Evolutionary conservation across 2,329 filamentous ascomycete species (phyloP).

Genomic region (Phaeomoniella chlamydospora): DNA sequence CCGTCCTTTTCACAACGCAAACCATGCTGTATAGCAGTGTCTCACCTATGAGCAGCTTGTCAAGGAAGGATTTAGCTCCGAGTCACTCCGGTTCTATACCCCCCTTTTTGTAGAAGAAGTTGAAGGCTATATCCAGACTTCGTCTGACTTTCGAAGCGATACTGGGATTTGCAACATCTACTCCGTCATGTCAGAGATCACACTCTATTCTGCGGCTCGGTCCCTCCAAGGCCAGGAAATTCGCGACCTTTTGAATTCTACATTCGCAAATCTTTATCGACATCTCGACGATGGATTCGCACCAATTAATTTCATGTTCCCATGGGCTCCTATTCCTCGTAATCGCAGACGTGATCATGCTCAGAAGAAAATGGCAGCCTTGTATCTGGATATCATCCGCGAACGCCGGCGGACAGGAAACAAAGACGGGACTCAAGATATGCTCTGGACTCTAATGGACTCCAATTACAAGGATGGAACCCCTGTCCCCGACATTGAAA

Average conservation of each 20-base stretch:
- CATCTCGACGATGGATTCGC: slow-evolving; percentile 83
- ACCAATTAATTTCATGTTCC: slow-evolving; percentile 78
- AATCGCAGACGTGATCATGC: slow-evolving; percentile 70
- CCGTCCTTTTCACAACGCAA: too few species aligned
- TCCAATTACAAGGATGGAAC: slow-evolving; percentile 73
- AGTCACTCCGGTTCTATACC: slow-evolving; percentile 57
- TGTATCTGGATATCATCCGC: slow-evolving; percentile 71
- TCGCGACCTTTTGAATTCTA: slow-evolving; percentile 63
- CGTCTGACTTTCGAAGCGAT: slow-evolving; percentile 50
- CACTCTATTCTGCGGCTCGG: slow-evolving; percentile 79
- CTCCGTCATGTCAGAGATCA: slow-evolving; percentile 68
- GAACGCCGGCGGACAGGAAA: slow-evolving; percentile 45
- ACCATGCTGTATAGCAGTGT: too few species aligned
- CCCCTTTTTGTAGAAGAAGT: slow-evolving; percentile 65
- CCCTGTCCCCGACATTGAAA: slow-evolving; percentile 65
- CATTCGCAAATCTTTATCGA: slow-evolving; percentile 71
- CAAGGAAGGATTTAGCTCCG: slow-evolving; percentile 48
- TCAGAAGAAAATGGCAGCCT: slow-evolving; percentile 64
- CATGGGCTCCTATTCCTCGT: slow-evolving; percentile 79
- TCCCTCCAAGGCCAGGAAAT: slow-evolving; percentile 75
- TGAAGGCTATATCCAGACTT: slow-evolving; percentile 55
- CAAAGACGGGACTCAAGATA: slow-evolving; percentile 50
- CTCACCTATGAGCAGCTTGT: slow-evolving; percentile 41
- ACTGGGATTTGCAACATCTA: slow-evolving; percentile 59
- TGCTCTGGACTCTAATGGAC: slow-evolving; percentile 84